Conservation (phyloP, 352 stramenopile species). For the Peronospora tabacina region DNA sequence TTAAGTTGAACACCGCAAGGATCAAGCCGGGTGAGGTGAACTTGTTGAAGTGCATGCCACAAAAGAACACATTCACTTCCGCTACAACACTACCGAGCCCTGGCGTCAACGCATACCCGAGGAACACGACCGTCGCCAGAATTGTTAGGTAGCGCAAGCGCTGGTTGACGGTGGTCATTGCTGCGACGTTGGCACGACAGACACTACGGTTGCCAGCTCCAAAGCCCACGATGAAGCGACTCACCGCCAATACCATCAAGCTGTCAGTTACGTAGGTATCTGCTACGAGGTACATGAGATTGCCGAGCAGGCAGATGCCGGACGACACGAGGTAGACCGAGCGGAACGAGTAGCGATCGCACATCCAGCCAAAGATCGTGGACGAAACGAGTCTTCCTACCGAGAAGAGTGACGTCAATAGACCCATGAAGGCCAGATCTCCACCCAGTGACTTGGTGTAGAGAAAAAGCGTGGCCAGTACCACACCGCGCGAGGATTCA, state of each 20-base stretch:
- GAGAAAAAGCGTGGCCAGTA: slow-evolving; percentile 76
- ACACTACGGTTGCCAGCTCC: slow-evolving; percentile 73
- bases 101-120: slow-evolving; percentile 66
- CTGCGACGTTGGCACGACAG: slow-evolving; percentile 62
- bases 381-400: slow-evolving; percentile 77
- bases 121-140: slow-evolving; percentile 63
- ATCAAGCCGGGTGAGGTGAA: slow-evolving; percentile 63
- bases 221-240: slow-evolving; percentile 73
- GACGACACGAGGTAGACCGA: slow-evolving; percentile 78
- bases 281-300: slow-evolving; percentile 69
- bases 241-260: slow-evolving; percentile 40
- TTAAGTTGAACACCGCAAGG: slow-evolving; percentile 47
- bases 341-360: slow-evolving; percentile 73
- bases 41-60: slow-evolving; percentile 68
- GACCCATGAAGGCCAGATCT: slow-evolving; percentile 66
- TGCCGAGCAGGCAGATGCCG: slow-evolving; percentile 57
- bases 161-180: slow-evolving; percentile 63
- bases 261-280: slow-evolving; percentile 53
- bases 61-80: slow-evolving; percentile 45
- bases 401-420: slow-evolving; percentile 77
- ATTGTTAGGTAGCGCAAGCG: slow-evolving; percentile 70
- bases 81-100: slow-evolving; percentile 63
- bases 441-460: slow-evolving; percentile 78
- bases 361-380: slow-evolving; percentile 79
- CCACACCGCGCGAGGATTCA: slow-evolving; percentile 67